phyloP scores from a whole-genome alignment of 352 stramenopile species.

The Phytopythium mirpurense region DNA sequence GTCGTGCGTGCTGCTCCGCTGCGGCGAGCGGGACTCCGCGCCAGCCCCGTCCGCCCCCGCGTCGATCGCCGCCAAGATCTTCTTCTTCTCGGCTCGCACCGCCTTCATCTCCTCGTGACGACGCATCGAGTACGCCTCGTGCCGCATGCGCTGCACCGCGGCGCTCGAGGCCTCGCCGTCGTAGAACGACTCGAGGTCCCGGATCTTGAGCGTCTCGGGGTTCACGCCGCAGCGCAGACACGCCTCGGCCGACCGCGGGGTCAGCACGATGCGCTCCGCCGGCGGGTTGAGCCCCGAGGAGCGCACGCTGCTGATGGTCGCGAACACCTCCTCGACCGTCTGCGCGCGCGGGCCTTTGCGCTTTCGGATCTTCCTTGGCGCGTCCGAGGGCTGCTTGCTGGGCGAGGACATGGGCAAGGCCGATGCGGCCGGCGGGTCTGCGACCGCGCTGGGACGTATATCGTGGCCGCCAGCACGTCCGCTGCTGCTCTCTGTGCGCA shows the following conservation, averaged over 20 bases:
- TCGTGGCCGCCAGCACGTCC: conserved; percentile 5
- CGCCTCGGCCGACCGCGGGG: conserved; percentile 82
- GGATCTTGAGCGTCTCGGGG: conserved; percentile 89
- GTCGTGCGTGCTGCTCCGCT: background rate
- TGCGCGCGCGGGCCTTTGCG: conserved; percentile 52
- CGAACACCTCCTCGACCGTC: conserved; percentile 76
- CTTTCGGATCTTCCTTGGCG: conserved; percentile 46
- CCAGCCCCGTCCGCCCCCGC: too few species aligned
- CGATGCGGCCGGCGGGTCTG: too few species aligned
- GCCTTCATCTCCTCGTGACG: conserved; percentile 90
- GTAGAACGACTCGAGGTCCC: conserved; percentile 90
- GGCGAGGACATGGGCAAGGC: too few species aligned
- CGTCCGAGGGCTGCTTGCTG: background rate
- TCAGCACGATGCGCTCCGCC: conserved; percentile 76
- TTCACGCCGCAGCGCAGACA: conserved; percentile 91
- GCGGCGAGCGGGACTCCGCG: background rate
- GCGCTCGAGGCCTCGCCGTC: conserved; percentile 72
- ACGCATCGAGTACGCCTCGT: conserved; percentile 90
- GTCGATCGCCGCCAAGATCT: conserved; percentile 50
- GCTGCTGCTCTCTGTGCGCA: conserved; percentile 5
- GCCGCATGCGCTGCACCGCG: conserved; percentile 87
- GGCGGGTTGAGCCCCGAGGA: conserved; percentile 69
- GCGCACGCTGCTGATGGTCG: conserved; percentile 62
- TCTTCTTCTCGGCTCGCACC: conserved; percentile 73
- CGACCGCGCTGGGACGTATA: too few species aligned